Base-by-base conservation (phyloP, 495 filamentous ascomycete species). In the Xylaria acuta region DNA sequence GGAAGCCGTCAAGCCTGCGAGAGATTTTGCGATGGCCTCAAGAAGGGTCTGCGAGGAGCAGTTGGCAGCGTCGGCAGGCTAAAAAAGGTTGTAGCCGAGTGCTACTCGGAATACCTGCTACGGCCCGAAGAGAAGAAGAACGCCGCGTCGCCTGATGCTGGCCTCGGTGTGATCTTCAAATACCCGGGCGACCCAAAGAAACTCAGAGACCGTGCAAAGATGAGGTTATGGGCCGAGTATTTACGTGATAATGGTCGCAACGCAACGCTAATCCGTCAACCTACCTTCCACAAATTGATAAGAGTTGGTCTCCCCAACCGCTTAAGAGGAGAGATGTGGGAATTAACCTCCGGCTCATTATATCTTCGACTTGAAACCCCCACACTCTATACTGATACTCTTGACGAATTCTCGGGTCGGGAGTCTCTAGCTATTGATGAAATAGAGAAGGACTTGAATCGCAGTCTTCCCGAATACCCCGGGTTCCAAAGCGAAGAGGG, bases 141-240 rank as follows among this genome's bases (percentile, higher is more conserved):
- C 41, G 84, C 79, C 43, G 83, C 80, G 59, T 89, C 92, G 0
- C 97, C 97, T 18, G 95, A 98, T 83, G 94, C 94, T 22, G 96
- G 96, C 8, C 84, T 99, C 67, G 96, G 96, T 38, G 92, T 95
- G 89, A 80, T 95, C 9, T 99, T 98, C 83, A 91, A 92, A 76
- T 99, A 98, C 80, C 96, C 96, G 5, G 96, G 96, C 43, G 95
- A 99, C 86, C 90, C 94, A n/a, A 92, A 92, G 73, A 98, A 98
- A 81, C 87, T 98, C 49, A 87, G 96, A 75, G 97, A 99, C 83
- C 87, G 93, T 51, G 97, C 94, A 75, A 99, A 99, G 86, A 98
- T 99, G 93, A 87, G 96, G 65, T 80, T 99, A 30, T 99, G 96
- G 96, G 91, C 91, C 56, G 96, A 99, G 84, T 98, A 99, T 81